Evolutionary conservation across 306 rosid species (phyloP), one percentile per base, ranked within the genome.

Genomic region (Sicyos edulis): DNA sequence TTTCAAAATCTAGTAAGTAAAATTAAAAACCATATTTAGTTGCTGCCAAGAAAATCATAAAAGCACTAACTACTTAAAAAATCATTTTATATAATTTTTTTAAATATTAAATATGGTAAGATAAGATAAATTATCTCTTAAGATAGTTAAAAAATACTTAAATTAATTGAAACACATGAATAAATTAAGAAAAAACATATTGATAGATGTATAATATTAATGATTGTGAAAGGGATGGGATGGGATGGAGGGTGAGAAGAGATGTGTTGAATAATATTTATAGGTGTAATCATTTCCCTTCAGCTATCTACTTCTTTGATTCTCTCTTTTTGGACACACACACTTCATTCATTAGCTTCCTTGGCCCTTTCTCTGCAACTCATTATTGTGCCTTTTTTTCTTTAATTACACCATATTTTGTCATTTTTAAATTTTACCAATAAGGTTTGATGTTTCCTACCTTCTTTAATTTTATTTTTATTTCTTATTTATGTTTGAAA

Each of bases 241-340:
- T 19, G 54, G 71, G 71, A 44, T 19, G 54, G 71, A 47, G 22
- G 21, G 55, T 67, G 40, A 8, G 20, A 67, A 24, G 57, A 22
- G 57, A 21, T 21, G 17, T 47, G n/a, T 64, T 64, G 56, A 10
- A 20, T 67, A 34, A 47, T 15, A 40, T 44, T 32, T 65, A 62
- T 34, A 62, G 17, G 44, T 12, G 37, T 14, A 47, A 67, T 67
- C 42, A 67, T 47, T 67, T 45, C 17, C 54, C 54, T 21, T 7
- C 54, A 20, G 22, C 54, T 10, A 66, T 44, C 17, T 62, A 5
- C 10, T 24, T 10, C 71, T 37, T 11, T 67, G 42, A 67, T 22
- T 67, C 56, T 67, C 72, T 67, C 42, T 22, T 67, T 67, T 21
- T 65, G 71, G 54, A 65, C 71, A 65, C 54, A 42, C 44, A 65